Base-by-base conservation (phyloP, 495 filamentous ascomycete genomes). In the Tuber calosporum region DNA sequence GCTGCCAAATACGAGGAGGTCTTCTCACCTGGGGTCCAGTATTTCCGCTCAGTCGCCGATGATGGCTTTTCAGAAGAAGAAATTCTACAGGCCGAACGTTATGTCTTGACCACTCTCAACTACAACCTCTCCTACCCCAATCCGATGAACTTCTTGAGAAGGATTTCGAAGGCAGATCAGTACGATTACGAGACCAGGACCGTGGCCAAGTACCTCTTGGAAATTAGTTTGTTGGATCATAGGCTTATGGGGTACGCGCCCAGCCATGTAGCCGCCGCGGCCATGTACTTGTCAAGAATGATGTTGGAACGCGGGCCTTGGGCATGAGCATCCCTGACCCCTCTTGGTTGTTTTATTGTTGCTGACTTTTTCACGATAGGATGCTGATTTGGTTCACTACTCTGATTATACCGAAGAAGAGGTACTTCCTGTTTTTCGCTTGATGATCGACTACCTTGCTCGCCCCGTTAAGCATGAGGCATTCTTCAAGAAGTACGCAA, bases 401-500 rank as follows among this genome's bases (percentile, higher is more conserved):
- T 90, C 95, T 70, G 96, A 96, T 68, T 99, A 98, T 80, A 89
- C 88, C 11, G 94, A 98, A 83, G 89, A 92, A 40, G 92, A 98
- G 82, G 93, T 99, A 74, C 87, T 93, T 79, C 94, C 96, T 8
- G 93, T 97, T 68, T 93, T 96, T 83, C 87, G 89, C 77, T 85
- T 97, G 68, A 97, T 99, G 94, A 87, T 99, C 72, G 93, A 98
- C 81, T 98, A 98, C 81, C 89, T 98, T 43, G 90, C 89, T 72
- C 88, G 90, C 13, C 95, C 96, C 41, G 92, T 97, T 66, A 87
- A 87, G 53, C 95, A 98, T 79, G 93, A 97, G 83, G 95, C 96
- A 26, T 98, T 99, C 87, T 98, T 96, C 87, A 95, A 94, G 87
- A 99, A 99, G 83, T 99, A 99, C 81, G 95, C 96, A 22, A 95